Conservation (phyloP, 108 stramenopile genomes). For the Discostella stelligeroides region DNA sequence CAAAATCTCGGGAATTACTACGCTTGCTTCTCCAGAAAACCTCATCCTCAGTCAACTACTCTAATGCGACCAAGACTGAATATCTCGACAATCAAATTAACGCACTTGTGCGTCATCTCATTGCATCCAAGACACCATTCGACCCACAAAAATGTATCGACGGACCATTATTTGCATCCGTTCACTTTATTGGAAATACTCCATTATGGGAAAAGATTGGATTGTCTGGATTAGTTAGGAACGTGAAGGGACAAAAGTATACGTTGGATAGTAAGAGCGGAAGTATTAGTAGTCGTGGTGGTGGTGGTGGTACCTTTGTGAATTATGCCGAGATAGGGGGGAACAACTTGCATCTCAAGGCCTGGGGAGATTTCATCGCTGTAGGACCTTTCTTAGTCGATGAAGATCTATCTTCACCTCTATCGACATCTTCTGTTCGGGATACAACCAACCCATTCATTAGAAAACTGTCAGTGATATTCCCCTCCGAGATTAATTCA, state of each 20-base stretch:
- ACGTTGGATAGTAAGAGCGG: too few relatives aligned
- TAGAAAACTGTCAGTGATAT: too few relatives aligned
- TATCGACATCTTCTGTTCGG: neutral
- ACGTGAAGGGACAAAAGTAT: slow-evolving; percentile 46
- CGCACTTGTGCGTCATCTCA: slow-evolving; percentile 30
- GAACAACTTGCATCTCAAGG: slow-evolving; percentile 36
- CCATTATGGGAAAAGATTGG: slow-evolving; percentile 48
- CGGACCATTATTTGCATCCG: slow-evolving; percentile 39
- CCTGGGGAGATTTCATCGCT: slow-evolving; percentile 20
- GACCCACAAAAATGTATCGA: slow-evolving; percentile 23
- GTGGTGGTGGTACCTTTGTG: slow-evolving; percentile 24
- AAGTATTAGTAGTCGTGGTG: too few relatives aligned
- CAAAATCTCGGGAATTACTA: slow-evolving; percentile 21
- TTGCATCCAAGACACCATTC: slow-evolving; percentile 31
- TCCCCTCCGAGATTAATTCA: slow-evolving; percentile 22
- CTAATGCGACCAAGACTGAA: neutral
- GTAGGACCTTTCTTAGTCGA: slow-evolving; percentile 10
- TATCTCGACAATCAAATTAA: slow-evolving; percentile 21
- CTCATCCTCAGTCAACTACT: neutral
- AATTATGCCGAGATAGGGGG: slow-evolving; percentile 51
- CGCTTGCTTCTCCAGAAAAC: slow-evolving; percentile 15
- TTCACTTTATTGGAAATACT: slow-evolving; percentile 42
- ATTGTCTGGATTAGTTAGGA: slow-evolving; percentile 10
- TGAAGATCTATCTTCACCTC: neutral
- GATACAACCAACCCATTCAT: too few relatives aligned